A percentile compares a stretch with the other conserved stretches of the same genome.
Conservation (phyloP, 2,329 filamentous ascomycete species). For the Talaromyces sp. region DNA sequence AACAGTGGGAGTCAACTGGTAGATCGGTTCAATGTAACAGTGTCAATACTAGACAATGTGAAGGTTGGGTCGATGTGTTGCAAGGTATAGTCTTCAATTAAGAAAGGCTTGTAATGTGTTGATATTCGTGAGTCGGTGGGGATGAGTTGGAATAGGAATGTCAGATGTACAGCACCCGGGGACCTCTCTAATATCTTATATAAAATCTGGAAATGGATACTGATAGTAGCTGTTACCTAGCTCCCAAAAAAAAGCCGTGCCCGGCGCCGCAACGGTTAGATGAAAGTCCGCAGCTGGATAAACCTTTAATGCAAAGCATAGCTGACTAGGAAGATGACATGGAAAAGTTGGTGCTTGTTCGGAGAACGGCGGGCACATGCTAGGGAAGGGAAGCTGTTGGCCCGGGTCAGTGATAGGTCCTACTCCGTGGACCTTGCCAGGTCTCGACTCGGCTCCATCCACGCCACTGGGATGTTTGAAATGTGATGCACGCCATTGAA, state of each 20-base stretch:
- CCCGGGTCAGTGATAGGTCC: background rate
- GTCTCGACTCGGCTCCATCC: constrained; percentile 16
- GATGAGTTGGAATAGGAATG: background rate
- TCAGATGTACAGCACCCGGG: background rate
- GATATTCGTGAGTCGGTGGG: background rate
- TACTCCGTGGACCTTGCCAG: background rate
- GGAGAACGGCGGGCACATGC: constrained; percentile 9
- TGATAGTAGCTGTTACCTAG: background rate
- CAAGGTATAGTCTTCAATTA: background rate
- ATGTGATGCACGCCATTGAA: background rate
- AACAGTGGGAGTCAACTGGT: background rate
- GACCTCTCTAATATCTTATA: background rate
- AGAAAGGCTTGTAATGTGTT: background rate
- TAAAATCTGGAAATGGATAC: background rate
- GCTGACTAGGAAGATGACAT: background rate
- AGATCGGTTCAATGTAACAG: background rate
- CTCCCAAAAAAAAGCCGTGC: background rate
- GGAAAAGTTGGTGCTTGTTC: background rate
- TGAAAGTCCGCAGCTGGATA: constrained; percentile 13
- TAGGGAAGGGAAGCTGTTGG: background rate
- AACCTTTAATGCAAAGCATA: constrained; percentile 5
- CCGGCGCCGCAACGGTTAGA: constrained; percentile 12
- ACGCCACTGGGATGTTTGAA: constrained; percentile 14
- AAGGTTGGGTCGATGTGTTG: background rate
- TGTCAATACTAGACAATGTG: background rate